A percentile compares a stretch with the other conserved stretches of the same genome.
Evolutionary conservation across 2,329 filamentous ascomycete genomes (phyloP).

Genomic region (Epichloe scottii): DNA sequence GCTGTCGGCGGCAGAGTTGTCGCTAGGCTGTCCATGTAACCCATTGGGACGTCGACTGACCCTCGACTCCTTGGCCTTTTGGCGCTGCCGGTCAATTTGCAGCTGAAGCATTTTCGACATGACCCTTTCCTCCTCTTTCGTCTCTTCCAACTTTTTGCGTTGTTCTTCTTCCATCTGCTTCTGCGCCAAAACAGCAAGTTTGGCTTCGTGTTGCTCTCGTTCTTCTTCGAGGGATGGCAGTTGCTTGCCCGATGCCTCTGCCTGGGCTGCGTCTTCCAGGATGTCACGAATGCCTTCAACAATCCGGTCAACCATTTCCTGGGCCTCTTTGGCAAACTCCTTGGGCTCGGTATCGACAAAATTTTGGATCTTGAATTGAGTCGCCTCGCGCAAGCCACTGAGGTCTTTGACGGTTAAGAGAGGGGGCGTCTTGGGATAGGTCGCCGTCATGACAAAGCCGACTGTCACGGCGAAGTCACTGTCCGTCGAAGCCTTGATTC

Average conservation of each 20-base stretch:
- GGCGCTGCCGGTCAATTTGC: constrained; percentile 55
- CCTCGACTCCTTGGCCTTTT: constrained; percentile 50
- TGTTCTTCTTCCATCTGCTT: constrained; percentile 42
- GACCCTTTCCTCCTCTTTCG: constrained; percentile 55
- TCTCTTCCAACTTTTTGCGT: constrained; percentile 41
- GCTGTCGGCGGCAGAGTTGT: constrained; percentile 15
- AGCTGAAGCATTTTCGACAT: constrained; percentile 61
- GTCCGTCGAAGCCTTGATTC: constrained; percentile 61
- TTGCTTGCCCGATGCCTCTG: constrained; percentile 60
- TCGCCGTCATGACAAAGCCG: constrained; percentile 72
- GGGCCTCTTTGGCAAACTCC: constrained; percentile 36
- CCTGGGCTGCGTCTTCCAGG: constrained; percentile 74
- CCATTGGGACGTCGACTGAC: constrained; percentile 42
- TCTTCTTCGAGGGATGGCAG: constrained; percentile 84
- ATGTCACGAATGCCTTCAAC: constrained; percentile 60
- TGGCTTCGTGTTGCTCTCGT: constrained; percentile 68
- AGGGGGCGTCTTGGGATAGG: constrained; percentile 78
- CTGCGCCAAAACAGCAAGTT: constrained; percentile 47
- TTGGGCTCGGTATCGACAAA: constrained; percentile 47
- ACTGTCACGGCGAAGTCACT: constrained; percentile 58
- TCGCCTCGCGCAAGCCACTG: constrained; percentile 54
- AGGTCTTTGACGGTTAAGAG: constrained; percentile 56
- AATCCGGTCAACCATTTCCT: constrained; percentile 52
- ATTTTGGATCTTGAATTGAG: constrained; percentile 56
- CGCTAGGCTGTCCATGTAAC: constrained; percentile 14